A percentile compares a stretch with the other conserved stretches of the same genome.
Evolutionary conservation across 2,329 filamentous ascomycete species (phyloP).

Genomic region (Aspergillus aculeatinus): DNA sequence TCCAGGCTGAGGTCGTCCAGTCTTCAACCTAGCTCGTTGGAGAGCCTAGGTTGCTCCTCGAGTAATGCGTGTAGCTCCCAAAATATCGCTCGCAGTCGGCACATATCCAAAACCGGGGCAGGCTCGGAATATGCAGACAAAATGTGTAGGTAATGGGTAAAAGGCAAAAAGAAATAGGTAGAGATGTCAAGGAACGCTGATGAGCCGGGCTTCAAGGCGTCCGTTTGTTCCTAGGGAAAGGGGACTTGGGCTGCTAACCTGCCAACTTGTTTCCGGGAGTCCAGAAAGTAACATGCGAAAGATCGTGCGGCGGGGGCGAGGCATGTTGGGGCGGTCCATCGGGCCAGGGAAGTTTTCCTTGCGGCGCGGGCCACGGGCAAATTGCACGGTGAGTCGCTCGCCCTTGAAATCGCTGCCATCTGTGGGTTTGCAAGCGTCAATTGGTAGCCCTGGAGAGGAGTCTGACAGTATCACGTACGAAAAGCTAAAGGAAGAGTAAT

Average conservation of each 20-base stretch:
- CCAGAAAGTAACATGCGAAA: constrained; percentile 97
- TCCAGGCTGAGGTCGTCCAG: constrained; percentile 8
- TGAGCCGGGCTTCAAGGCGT: constrained; percentile 18
- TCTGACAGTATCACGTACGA: constrained; percentile 59
- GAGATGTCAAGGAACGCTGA: constrained; percentile 20
- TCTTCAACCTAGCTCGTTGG: neutral
- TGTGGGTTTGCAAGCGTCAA: constrained; percentile 43
- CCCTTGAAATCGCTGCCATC: constrained; percentile 98
- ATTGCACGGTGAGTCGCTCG: constrained; percentile 95
- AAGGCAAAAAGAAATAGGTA: neutral
- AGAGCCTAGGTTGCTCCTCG: neutral
- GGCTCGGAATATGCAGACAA: neutral
- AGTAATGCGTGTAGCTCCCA: neutral
- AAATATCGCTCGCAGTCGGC: neutral
- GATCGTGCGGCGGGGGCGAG: constrained; percentile 87
- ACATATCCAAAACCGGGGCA: neutral
- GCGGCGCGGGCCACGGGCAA: constrained; percentile 81
- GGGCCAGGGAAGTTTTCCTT: constrained; percentile 64
- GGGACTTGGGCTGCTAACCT: constrained; percentile 72
- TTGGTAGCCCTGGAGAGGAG: constrained; percentile 49
- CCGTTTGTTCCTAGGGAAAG: constrained; percentile 30
- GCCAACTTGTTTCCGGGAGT: constrained; percentile 99
- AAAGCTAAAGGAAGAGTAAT: constrained; percentile 46
- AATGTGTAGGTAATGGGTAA: neutral
- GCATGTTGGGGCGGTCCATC: constrained; percentile 62